Conservation (phyloP, 2,329 filamentous ascomycete species). For the Fusarium multiceps region DNA sequence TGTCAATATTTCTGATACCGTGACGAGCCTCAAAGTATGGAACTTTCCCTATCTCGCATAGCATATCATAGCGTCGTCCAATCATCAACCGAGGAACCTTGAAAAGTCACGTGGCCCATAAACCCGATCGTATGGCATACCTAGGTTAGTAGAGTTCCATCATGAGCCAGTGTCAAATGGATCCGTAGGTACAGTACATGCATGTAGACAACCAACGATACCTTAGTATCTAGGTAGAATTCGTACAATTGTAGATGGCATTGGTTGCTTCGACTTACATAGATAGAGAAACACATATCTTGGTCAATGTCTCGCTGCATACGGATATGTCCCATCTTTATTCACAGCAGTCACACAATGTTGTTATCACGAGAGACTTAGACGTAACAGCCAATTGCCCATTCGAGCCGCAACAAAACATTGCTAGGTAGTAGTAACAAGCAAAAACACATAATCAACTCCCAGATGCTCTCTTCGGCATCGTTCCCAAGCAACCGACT, state of each 20-base stretch:
- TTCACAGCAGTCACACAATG: not conserved
- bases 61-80: not conserved
- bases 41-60: not conserved
- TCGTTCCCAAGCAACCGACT: conserved; percentile 45
- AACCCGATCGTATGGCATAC: not conserved
- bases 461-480: conserved; percentile 45
- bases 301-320: not conserved
- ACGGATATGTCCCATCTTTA: not conserved
- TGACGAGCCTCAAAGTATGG: not conserved
- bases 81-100: not conserved
- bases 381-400: conserved; percentile 10
- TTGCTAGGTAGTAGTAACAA: conserved; percentile 39
- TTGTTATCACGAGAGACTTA: conserved; percentile 1
- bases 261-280: not conserved
- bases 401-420: conserved; percentile 35
- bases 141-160: not conserved
- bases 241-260: not conserved
- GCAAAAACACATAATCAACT: conserved; percentile 43
- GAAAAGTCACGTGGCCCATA: conserved; percentile 17
- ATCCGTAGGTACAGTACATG: not conserved
- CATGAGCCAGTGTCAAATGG: not conserved
- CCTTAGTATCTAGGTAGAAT: not conserved
- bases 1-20: not conserved
- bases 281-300: not conserved
- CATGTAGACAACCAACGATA: not conserved